Evolutionary conservation across 768 basidiomycete species (phyloP), one percentile per base, ranked within the genome.

Genomic region (Ramaria sp.): DNA sequence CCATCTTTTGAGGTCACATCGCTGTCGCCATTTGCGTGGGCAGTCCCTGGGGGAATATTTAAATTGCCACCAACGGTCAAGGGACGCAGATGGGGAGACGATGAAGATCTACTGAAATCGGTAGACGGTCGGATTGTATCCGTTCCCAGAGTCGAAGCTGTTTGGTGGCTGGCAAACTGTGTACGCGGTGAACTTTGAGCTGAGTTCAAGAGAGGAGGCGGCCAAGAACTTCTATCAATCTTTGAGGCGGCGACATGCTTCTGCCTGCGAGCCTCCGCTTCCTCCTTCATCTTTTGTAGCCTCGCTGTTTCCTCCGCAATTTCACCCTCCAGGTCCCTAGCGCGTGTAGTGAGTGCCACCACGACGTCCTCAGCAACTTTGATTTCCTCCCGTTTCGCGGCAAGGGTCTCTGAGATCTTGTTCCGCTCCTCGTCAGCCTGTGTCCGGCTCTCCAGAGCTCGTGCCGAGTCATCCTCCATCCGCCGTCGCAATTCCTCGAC

Each of bases 251-350:
- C 34, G 45, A 56, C 55, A 44, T 51, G 69, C 50, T 71, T 72
- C 50, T 76, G 71, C 63, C 67, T 76, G 55, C 70, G 64, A 47
- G 70, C 69, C 61, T 81, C 79, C 28, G 76, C 79, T 49, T 73
- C 77, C 59, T 82, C 81, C 60, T 78, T 79, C 36, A 79, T 72
- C n/a, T 67, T 64, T 58, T 68, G 73, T 55, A 93, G 68, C 52
- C 73, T 73, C 59, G 78, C 78, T 67, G 75, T 81, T 66, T 82
- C 80, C 56, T 76, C 73, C 30, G 77, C 73, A 34, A 92, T 73
- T 61, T 71, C 77, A 47, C 83, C 82, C 66, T 93, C 89, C 54
- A 92, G 69, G 61, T 85, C 85, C 58, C 79, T 77, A 43, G 85
- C 81, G 48, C 83, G 80, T 34, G 73, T 71, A 62, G 76, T 82